A percentile compares a stretch with the other conserved stretches of the same genome.
phyloP scores from a whole-genome alignment of 2,329 filamentous ascomycete species.

The Microcera coccophila region DNA sequence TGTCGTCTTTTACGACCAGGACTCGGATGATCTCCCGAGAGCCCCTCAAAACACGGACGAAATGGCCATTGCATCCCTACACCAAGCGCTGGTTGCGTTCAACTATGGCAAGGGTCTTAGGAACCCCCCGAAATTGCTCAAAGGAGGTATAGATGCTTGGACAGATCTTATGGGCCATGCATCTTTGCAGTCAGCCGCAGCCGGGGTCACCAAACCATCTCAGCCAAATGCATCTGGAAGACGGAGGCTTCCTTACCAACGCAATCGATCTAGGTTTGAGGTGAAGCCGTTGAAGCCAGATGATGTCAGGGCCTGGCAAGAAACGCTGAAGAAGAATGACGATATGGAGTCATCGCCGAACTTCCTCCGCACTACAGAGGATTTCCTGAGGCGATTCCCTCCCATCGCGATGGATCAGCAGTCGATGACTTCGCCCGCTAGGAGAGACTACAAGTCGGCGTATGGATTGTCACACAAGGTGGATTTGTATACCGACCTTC shows the following conservation, averaged over 20 bases:
- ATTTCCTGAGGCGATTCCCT: constrained; percentile 79
- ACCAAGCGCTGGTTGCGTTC: constrained; percentile 77
- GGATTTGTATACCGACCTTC: constrained; percentile 45
- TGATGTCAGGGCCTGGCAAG: constrained; percentile 77
- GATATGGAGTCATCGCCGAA: constrained; percentile 45
- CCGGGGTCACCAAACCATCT: constrained; percentile 20
- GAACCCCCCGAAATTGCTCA: constrained; percentile 69
- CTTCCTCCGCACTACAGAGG: constrained; percentile 70
- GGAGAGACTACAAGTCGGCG: constrained; percentile 21
- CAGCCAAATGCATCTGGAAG: constrained; percentile 28
- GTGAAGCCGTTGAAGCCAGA: constrained; percentile 71
- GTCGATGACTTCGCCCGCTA: constrained; percentile 51
- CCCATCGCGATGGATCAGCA: constrained; percentile 60
- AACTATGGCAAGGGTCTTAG: constrained; percentile 74
- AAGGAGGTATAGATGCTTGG: constrained; percentile 85
- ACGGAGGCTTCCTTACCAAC: constrained; percentile 28
- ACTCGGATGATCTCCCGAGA: constrained; percentile 49
- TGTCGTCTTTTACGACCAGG: constrained; percentile 85
- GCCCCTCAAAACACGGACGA: constrained; percentile 37
- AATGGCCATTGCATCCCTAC: constrained; percentile 64
- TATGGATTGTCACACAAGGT: constrained; percentile 33
- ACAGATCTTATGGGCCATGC: constrained; percentile 71
- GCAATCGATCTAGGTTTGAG: constrained; percentile 43
- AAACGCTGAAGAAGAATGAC: constrained; percentile 63
- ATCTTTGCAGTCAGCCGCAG: constrained; percentile 49